phyloP scores from a whole-genome alignment of 106 monocot genomes.

The Platanthera zijinensis region DNA sequence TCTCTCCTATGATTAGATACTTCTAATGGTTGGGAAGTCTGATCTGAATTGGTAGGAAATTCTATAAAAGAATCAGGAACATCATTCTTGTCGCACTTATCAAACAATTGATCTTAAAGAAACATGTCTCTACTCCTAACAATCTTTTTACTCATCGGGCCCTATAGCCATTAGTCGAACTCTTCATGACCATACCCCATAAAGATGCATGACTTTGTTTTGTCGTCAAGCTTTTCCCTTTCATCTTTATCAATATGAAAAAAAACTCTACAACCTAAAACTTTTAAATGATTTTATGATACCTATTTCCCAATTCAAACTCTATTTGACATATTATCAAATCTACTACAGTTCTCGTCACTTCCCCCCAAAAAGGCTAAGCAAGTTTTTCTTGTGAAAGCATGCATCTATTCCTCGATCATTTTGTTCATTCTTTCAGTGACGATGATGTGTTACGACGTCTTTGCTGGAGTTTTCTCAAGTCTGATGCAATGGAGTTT shows the following conservation, averaged over 20 bases:
- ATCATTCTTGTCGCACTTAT: no score
- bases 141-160: no score
- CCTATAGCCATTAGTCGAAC: no score
- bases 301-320: neutral
- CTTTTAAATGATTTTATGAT: neutral
- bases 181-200: no score
- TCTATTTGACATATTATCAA: neutral
- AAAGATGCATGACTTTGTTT: no score
- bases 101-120: no score
- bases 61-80: no score
- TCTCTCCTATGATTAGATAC: no score
- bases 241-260: neutral
- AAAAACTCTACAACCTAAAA: neutral
- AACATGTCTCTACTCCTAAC: no score
- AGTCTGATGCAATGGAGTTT: no score
- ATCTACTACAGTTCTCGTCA: neutral
- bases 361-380: neutral
- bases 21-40: no score
- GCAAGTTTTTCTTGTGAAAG: neutral
- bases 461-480: neutral
- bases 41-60: no score
- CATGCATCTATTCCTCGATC: conserved; percentile 1
- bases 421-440: neutral
- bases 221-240: neutral
- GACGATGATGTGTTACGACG: neutral